Base-by-base conservation (phyloP, 768 basidiomycete species). In the Russula brevipes region DNA sequence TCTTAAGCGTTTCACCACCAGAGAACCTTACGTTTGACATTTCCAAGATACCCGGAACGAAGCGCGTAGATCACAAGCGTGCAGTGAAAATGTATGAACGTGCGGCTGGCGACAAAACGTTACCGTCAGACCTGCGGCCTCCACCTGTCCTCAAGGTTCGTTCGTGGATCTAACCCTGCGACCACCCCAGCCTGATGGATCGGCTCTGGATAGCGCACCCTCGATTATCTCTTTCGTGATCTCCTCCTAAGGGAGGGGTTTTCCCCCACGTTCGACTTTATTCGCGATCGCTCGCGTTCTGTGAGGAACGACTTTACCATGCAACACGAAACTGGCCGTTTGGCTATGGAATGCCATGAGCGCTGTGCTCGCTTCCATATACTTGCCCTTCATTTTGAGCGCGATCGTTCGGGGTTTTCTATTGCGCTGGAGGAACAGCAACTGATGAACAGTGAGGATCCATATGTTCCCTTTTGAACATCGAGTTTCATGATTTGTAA, bases 71-170 rank as follows among this genome's bases (percentile, higher is more conserved):
- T 70, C 93, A 93, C 66, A 78, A 79, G 45, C 86, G 87, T 55
- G 95, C 95, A 0, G 96, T 98, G 50, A 97, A 98, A 72, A 89
- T 88, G 72, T 99, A 94, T 73, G 92, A 96, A 72, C 89, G 96
- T 19, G 94, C 93, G 4, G 91, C 93, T 14, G 95, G 95, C 31
- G 92, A 96, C 78, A 90, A 95, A 75, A 86, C 85, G 0, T 70
- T 97, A 0, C 95, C 96, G 2, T 94, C 92, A 0, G 96, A 99
- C 73, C 78, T 99, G 53, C 85, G 96, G 17, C 94, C 95, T 8
- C 94, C 95, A 0, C 75, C 74, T 19, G 83, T 97, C 33, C 85
- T 98, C 59, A 87, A 88, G 77, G 90, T 89, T 57, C 46, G 51
- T 24, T 54, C 62, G 6, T 39, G 42, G 16, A 60, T 35, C 44